Percentiles rank a stretch among this genome's conserved stretches.
These are phyloP conservation scores for Selenicereus undatus DNA, from an alignment of 148 eudicot genomes.

Conservation along the genomic window DNA sequence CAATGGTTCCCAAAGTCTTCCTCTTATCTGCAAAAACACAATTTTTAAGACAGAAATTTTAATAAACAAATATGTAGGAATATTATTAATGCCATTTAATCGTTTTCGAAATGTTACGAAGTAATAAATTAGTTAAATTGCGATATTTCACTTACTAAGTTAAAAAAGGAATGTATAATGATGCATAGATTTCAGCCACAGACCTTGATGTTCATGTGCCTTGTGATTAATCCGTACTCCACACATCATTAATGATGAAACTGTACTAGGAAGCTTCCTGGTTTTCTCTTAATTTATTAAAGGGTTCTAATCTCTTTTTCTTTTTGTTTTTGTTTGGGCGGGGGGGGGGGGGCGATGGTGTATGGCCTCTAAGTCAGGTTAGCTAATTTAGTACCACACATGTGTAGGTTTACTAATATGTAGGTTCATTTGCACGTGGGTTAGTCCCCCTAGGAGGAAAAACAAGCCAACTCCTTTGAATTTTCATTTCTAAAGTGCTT, in stretches of 20 bases:
- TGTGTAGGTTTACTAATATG: not conserved
- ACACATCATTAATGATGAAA: not conserved
- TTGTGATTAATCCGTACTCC: constrained; percentile 7
- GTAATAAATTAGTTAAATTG: no score
- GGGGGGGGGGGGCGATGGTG: no score
- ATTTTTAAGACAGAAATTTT: no score
- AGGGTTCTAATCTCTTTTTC: not conserved
- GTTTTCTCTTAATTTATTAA: not conserved
- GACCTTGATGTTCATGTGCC: constrained; percentile 28
- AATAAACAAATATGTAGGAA: no score
- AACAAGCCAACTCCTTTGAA: constrained; percentile 14
- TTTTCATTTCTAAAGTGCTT: not conserved
- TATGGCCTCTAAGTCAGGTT: no score
- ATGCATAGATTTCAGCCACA: constrained; percentile 21
- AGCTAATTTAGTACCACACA: no score
- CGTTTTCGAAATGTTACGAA: no score
- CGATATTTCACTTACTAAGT: no score
- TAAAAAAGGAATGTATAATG: not conserved
- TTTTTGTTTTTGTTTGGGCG: not conserved
- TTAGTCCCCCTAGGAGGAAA: constrained; percentile 19
- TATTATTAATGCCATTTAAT: no score
- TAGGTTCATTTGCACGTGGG: constrained; percentile 22
- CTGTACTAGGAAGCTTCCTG: not conserved
- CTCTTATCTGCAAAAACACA: no score
- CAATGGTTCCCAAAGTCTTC: no score